These are phyloP conservation scores for Panicum hallii DNA, from an alignment of 202 grass and related monocot genomes.

Conservation along the genomic window DNA sequence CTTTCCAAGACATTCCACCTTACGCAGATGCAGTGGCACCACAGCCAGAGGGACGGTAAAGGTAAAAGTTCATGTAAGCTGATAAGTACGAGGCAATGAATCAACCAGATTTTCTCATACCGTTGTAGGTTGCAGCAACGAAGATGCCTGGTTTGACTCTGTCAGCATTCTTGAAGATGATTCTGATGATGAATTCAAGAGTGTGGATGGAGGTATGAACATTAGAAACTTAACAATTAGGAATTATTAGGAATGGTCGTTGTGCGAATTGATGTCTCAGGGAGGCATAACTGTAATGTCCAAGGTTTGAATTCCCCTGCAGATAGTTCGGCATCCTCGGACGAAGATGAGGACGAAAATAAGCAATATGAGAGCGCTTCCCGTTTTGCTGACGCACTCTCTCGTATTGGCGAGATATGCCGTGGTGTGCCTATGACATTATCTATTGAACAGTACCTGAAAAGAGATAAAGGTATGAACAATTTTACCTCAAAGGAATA, in stretches of 20 bases:
- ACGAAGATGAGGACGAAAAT: slow-evolving; percentile 48
- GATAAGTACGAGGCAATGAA: slow-evolving; percentile 3
- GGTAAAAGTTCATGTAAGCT: slow-evolving; percentile 51
- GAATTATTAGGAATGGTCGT: neutral
- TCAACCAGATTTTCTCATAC: slow-evolving; percentile 30
- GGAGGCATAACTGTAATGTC: neutral
- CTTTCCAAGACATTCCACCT: slow-evolving; percentile 77
- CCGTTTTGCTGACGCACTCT: slow-evolving; percentile 58
- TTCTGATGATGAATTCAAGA: slow-evolving; percentile 89
- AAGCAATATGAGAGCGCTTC: slow-evolving; percentile 61
- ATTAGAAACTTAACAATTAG: neutral
- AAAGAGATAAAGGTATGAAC: slow-evolving; percentile 62
- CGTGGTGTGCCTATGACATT: slow-evolving; percentile 59
- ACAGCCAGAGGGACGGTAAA: slow-evolving; percentile 68
- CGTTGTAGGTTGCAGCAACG: slow-evolving; percentile 75
- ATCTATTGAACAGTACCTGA: slow-evolving; percentile 76
- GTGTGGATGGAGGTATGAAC: slow-evolving; percentile 73
- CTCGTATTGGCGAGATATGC: slow-evolving; percentile 60
- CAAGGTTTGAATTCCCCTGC: slow-evolving; percentile 30
- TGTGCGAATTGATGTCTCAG: neutral
- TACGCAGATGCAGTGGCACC: slow-evolving; percentile 88
- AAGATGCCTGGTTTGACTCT: slow-evolving; percentile 97
- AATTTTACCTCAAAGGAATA: slow-evolving; percentile 14
- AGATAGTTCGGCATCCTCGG: slow-evolving; percentile 44
- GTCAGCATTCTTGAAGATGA: slow-evolving; percentile 91